Conservation (phyloP, 371 early-diverging fungal genomes). For the Nematocida homosporus region DNA sequence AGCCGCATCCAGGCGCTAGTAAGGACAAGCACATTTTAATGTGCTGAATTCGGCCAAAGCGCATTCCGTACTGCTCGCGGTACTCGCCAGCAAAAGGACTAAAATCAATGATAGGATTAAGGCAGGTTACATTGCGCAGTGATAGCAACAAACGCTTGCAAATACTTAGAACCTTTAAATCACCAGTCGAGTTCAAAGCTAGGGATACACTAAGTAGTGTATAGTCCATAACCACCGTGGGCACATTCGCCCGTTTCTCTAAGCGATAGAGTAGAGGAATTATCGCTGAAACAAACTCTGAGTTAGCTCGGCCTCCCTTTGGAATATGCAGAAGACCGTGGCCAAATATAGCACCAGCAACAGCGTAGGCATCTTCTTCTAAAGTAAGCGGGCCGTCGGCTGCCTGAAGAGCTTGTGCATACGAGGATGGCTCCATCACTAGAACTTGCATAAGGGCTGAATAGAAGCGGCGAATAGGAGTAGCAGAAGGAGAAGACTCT, state of each 20-base stretch:
- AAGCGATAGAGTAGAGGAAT: constrained; percentile 34
- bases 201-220: constrained; percentile 31
- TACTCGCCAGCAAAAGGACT: constrained; percentile 34
- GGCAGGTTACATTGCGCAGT: background rate
- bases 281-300: constrained; percentile 5
- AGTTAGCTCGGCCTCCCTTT: background rate
- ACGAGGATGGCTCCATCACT: constrained; percentile 3
- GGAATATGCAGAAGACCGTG: constrained; percentile 31
- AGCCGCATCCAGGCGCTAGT: constrained; percentile 44
- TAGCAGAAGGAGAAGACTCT: constrained; percentile 20
- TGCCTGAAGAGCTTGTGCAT: background rate
- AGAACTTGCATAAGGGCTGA: constrained; percentile 30
- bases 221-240: constrained; percentile 39
- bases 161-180: constrained; percentile 19
- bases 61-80: constrained; percentile 54
- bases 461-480: constrained; percentile 42
- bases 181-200: constrained; percentile 46
- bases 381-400: background rate
- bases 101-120: constrained; percentile 26
- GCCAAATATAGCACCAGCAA: constrained; percentile 44
- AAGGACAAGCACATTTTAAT: constrained; percentile 51
- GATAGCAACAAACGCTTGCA: constrained; percentile 30
- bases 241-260: constrained; percentile 11
- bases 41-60: constrained; percentile 54
- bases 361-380: constrained; percentile 20